These are phyloP conservation scores for Xylariaceae sp. DNA, from an alignment of 2,329 filamentous ascomycete genomes.

Conservation along the genomic window DNA sequence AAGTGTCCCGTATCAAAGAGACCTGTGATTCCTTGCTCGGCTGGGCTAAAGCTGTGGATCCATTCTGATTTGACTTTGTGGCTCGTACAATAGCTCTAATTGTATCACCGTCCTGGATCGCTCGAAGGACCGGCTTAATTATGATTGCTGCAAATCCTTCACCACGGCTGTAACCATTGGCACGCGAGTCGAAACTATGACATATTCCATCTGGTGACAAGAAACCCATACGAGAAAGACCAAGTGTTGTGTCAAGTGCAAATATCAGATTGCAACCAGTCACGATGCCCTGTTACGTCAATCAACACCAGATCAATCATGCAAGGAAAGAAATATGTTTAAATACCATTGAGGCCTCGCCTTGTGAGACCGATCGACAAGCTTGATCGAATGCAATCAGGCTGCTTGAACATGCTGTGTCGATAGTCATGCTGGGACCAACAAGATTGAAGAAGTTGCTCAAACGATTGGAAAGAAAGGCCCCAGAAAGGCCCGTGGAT, in stretches of 20 bases:
- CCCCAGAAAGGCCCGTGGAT: not conserved
- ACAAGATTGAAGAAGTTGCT: slow-evolving; percentile 1
- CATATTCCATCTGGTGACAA: not conserved
- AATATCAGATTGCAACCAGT: not conserved
- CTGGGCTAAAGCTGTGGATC: not conserved
- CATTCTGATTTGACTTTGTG: slow-evolving; percentile 1
- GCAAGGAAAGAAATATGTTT: not conserved
- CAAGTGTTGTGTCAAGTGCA: not conserved
- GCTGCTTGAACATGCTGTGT: slow-evolving; percentile 6
- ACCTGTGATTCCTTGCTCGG: not conserved
- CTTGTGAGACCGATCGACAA: not conserved
- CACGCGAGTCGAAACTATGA: slow-evolving; percentile 1
- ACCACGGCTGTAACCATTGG: slow-evolving; percentile 1
- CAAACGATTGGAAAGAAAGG: not conserved
- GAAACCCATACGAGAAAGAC: not conserved
- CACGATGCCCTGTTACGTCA: not conserved
- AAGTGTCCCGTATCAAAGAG: not conserved
- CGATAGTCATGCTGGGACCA: slow-evolving; percentile 1
- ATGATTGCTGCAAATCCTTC: not conserved
- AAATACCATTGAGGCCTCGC: not conserved
- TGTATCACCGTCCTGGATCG: not conserved
- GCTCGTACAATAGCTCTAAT: slow-evolving; percentile 4
- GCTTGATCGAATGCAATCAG: slow-evolving; percentile 2
- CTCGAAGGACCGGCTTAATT: not conserved
- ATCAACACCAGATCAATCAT: not conserved